Conservation (phyloP, 352 stramenopile genomes). For the Phytophthora vignae region DNA sequence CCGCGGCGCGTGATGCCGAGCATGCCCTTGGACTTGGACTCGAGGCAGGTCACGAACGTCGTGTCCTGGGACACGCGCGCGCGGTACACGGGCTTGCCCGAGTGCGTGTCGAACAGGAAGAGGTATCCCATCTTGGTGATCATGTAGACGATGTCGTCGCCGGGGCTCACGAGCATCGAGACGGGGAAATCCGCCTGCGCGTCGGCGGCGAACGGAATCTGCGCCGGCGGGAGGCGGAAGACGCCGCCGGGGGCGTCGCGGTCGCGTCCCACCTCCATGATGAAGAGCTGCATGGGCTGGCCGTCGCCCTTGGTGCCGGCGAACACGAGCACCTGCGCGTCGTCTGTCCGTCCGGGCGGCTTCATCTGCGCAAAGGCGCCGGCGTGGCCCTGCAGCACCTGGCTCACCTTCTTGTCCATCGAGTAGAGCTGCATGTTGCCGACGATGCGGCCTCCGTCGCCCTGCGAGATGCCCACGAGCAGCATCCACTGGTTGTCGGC, state of each 20-base stretch:
- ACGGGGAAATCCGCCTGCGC: slow-evolving; percentile 98
- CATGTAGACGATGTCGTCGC: slow-evolving; percentile 98
- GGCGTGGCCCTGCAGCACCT: slow-evolving; percentile 97
- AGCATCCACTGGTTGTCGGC: slow-evolving; percentile 99
- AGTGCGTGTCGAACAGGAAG: slow-evolving; percentile 99
- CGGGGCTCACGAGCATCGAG: slow-evolving; percentile 93
- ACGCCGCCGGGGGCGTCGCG: slow-evolving; percentile 95
- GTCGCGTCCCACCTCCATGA: slow-evolving; percentile 99
- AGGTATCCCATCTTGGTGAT: slow-evolving; percentile 99
- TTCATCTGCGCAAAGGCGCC: slow-evolving; percentile 98
- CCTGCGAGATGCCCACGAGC: slow-evolving; percentile 97
- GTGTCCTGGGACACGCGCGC: slow-evolving; percentile 98
- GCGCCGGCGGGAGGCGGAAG: slow-evolving; percentile 93
- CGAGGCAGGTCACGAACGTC: slow-evolving; percentile 95
- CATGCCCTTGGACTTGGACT: slow-evolving; percentile 95
- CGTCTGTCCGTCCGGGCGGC: slow-evolving; percentile 93
- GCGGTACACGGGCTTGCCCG: slow-evolving; percentile 98
- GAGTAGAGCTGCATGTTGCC: slow-evolving; percentile 99
- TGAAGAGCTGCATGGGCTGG: slow-evolving; percentile 91
- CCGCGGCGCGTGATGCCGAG: slow-evolving; percentile 98
- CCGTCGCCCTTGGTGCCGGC: slow-evolving; percentile 84
- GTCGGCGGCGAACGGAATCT: slow-evolving; percentile 97
- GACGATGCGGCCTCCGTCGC: slow-evolving; percentile 92
- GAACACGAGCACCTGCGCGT: slow-evolving; percentile 90
- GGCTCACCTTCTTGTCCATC: slow-evolving; percentile 98